Evolutionary conservation across 352 stramenopile genomes (phyloP).

Genomic region (Phytophthora brassicae): DNA sequence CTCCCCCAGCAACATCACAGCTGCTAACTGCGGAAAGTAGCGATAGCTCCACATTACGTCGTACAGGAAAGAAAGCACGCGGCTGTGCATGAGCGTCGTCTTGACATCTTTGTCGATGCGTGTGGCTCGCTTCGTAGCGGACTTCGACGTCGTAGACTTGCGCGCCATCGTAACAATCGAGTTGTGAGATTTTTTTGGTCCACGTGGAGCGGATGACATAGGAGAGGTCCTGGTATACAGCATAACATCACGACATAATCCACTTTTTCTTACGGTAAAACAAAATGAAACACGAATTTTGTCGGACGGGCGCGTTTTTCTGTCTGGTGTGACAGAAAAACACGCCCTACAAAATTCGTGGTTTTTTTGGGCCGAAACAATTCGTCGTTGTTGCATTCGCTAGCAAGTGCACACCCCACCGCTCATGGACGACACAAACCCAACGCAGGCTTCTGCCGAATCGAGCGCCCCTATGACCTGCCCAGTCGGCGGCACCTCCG

Average conservation of each 20-base stretch:
- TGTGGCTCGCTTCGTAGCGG: conserved; percentile 43
- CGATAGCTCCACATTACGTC: conserved; percentile 89
- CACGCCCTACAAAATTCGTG: no score
- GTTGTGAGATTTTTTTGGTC: conserved; percentile 1
- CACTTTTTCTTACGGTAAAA: no score
- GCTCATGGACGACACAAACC: neutral
- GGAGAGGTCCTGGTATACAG: conserved; percentile 2
- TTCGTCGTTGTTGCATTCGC: no score
- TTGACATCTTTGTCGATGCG: conserved; percentile 89
- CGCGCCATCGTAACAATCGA: conserved; percentile 23
- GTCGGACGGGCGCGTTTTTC: no score
- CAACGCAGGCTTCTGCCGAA: neutral
- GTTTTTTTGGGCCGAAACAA: no score
- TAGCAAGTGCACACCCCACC: neutral
- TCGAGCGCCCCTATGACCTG: no score
- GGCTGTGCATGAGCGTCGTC: conserved; percentile 69
- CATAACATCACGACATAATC: conserved; percentile 17
- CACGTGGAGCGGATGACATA: conserved; percentile 22
- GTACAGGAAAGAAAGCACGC: conserved; percentile 73
- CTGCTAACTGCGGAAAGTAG: conserved; percentile 72
- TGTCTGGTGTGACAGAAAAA: no score
- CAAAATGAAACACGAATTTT: no score
- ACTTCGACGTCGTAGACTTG: conserved; percentile 27
- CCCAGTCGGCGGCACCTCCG: conserved; percentile 8
- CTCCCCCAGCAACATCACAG: conserved; percentile 56